phyloP scores from a whole-genome alignment of 768 basidiomycete species.

The Collybia sordida region DNA sequence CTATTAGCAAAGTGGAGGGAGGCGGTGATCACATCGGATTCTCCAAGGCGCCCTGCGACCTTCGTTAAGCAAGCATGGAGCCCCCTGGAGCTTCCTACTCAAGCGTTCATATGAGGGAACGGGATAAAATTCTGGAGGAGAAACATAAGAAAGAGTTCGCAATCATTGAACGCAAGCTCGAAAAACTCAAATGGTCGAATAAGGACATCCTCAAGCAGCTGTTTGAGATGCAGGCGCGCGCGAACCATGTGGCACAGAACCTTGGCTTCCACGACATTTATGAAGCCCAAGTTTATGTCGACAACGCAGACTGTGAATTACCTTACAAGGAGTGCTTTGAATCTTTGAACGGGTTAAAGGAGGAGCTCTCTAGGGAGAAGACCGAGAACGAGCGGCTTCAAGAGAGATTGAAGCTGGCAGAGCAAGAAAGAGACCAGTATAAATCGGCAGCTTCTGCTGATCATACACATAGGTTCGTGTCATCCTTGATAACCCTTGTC shows the following conservation, averaged over 20 bases:
- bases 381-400: constrained; percentile 22
- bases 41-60: too few relatives aligned
- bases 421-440: constrained; percentile 25
- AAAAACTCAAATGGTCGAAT: constrained; percentile 30
- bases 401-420: constrained; percentile 15
- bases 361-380: constrained; percentile 20
- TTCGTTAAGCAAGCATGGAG: background rate
- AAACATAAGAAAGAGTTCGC: constrained; percentile 32
- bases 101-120: constrained; percentile 30
- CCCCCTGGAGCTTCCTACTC: constrained; percentile 22
- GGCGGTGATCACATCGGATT: too few relatives aligned
- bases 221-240: constrained; percentile 35
- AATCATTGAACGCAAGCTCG: constrained; percentile 26
- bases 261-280: constrained; percentile 44
- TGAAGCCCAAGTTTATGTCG: constrained; percentile 42
- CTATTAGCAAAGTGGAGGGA: too few relatives aligned
- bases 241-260: constrained; percentile 33
- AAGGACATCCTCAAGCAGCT: constrained; percentile 36
- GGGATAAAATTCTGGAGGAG: constrained; percentile 35
- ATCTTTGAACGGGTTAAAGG: constrained; percentile 31
- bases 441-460: constrained; percentile 3
- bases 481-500: background rate
- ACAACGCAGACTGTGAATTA: constrained; percentile 30
- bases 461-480: constrained; percentile 8
- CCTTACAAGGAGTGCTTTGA: constrained; percentile 36